Evolutionary conservation across 2,329 filamentous ascomycete genomes (phyloP), one percentile per base, ranked within the genome.

Genomic region (Alternaria sp.): DNA sequence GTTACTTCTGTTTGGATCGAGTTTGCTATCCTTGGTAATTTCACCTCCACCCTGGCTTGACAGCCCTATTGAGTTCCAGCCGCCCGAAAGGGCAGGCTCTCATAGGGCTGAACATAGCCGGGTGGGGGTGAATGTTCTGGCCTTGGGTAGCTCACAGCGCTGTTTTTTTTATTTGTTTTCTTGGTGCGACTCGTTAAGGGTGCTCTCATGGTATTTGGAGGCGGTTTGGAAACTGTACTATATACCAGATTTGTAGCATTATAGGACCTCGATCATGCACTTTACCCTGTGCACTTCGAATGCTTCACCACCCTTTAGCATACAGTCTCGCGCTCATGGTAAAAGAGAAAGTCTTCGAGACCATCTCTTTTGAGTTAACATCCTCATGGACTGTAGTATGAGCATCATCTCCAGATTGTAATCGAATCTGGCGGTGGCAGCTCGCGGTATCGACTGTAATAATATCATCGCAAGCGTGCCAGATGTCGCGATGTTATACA

Each of bases 161-260:
- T 17, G 49, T 4, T 40, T 52, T 9, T 7, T 15, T 36, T 25
- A 40, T 40, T 40, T 9, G 10, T 12, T 25, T n/a, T 11, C 8
- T 13, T 36, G 0, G 5, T 9, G 28, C 13, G 1, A 12, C 5
- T 36, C 1, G 3, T 3, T 6, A 6, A 19, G 2, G 3, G 21
- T 52, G 21, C 30, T 52, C 30, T 40, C 10, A 25, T 8, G 4
- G 49, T 15, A 3, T 21, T 51, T 4, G 13, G 15, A 21, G 7
- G 15, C 15, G 17, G 19, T 3, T 15, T 36, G 8, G 15, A 13
- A 8, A 13, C 13, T 23, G 19, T 36, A 52, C 3, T 10, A 17
- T 12, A 6, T 12, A 12, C 1, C 2, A 8, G 2, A 3, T 11
- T 2, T 13, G 43, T 13, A 45, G 19, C 8, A 4, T 45, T 1